Percentiles rank a stretch among this genome's conserved stretches.
phyloP scores from a whole-genome alignment of 2,329 filamentous ascomycete genomes.

The Cercospora berteroae region DNA sequence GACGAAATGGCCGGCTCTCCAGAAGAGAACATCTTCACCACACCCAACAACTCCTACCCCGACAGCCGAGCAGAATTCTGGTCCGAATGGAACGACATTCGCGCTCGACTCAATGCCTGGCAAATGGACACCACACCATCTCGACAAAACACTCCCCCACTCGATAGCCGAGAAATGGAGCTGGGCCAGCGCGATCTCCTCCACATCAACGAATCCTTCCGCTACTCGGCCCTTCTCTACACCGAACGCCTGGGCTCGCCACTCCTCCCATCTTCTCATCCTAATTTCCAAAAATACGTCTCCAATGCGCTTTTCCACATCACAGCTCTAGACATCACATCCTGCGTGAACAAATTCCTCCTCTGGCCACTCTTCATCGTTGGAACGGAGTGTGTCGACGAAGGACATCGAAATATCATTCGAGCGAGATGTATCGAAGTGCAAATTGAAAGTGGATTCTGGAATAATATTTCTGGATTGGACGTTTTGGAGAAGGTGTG shows the following conservation, averaged over 20 bases:
- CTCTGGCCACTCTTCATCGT: conserved; percentile 92
- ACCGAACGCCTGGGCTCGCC: conserved; percentile 83
- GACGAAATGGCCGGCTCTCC: conserved; percentile 39
- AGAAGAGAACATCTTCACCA: conserved; percentile 32
- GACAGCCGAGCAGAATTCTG: conserved; percentile 66
- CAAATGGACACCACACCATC: conserved; percentile 57
- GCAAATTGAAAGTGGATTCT: conserved; percentile 83
- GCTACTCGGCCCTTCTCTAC: conserved; percentile 84
- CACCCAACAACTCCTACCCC: conserved; percentile 23
- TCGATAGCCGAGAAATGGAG: conserved; percentile 28
- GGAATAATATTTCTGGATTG: conserved; percentile 85
- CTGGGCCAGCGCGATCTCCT: conserved; percentile 65
- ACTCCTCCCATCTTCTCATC: conserved; percentile 66
- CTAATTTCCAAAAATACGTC: conserved; percentile 80
- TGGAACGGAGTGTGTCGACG: conserved; percentile 83
- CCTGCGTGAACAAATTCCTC: conserved; percentile 78
- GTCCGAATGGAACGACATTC: conserved; percentile 81
- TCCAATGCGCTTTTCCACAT: conserved; percentile 81
- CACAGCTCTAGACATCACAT: conserved; percentile 69
- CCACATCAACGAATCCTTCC: conserved; percentile 85
- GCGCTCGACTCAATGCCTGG: conserved; percentile 75
- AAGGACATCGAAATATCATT: conserved; percentile 74
- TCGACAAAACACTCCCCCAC: conserved; percentile 32
- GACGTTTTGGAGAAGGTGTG: conserved; percentile 84
- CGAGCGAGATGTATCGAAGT: conserved; percentile 80